Conservation (phyloP, 495 filamentous ascomycete species). For the Pseudomonodictys pantanalensis region DNA sequence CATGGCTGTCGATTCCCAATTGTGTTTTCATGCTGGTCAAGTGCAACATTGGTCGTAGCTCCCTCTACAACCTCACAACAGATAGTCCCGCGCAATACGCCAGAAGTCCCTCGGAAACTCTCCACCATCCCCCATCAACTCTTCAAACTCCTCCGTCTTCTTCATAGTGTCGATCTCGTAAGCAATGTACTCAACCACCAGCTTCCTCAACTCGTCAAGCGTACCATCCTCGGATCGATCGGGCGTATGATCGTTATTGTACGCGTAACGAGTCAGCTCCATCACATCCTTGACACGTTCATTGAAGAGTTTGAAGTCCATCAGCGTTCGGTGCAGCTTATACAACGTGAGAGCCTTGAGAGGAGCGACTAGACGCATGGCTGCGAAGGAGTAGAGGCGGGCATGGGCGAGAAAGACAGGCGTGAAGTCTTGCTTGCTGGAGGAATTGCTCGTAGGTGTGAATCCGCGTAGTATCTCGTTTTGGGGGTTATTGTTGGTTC, state of each 20-base stretch:
- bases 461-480: neutral
- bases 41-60: too few species aligned
- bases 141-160: constrained; percentile 2
- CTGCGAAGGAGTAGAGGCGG: constrained; percentile 33
- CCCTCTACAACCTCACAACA: too few species aligned
- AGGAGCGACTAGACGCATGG: constrained; percentile 18
- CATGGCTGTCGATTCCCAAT: too few species aligned
- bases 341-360: constrained; percentile 32
- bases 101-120: constrained; percentile 32
- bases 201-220: neutral
- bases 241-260: constrained; percentile 9
- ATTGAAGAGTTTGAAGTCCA: constrained; percentile 23
- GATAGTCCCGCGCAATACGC: too few species aligned
- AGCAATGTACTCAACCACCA: constrained; percentile 26
- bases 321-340: constrained; percentile 38
- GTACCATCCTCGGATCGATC: constrained; percentile 8
- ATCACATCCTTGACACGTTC: constrained; percentile 29
- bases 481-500: neutral
- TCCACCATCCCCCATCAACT: constrained; percentile 24
- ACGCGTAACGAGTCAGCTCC: constrained; percentile 33
- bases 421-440: constrained; percentile 26
- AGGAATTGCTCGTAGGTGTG: neutral
- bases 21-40: too few species aligned
- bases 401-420: constrained; percentile 36
- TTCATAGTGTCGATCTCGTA: constrained; percentile 20